Evolutionary conservation across 2,329 filamentous ascomycete genomes (phyloP).

Genomic region (Xylariaceae sp.): DNA sequence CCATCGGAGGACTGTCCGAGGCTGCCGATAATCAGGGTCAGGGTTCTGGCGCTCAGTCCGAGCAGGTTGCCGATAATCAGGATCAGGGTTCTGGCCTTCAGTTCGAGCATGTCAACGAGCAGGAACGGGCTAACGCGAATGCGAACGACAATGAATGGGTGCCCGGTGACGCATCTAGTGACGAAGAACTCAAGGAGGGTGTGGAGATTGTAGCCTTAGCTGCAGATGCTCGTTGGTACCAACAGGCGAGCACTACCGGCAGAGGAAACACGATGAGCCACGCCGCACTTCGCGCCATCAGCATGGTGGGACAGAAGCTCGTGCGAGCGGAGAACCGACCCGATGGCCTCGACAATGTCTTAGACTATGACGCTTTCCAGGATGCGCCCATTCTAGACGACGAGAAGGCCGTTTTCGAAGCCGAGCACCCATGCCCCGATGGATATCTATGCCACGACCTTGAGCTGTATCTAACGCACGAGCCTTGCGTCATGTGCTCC

Average conservation of each 20-base stretch:
- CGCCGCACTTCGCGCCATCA: conserved; percentile 71
- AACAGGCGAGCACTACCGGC: conserved; percentile 42
- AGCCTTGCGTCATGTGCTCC: conserved; percentile 93
- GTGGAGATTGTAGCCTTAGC: conserved; percentile 64
- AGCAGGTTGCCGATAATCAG: neutral
- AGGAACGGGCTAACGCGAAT: neutral
- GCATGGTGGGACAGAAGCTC: conserved; percentile 69
- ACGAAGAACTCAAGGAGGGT: conserved; percentile 30
- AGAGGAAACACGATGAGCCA: conserved; percentile 73
- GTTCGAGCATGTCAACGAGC: too few relatives aligned
- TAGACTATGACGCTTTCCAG: conserved; percentile 59
- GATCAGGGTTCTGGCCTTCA: neutral
- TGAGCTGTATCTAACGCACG: conserved; percentile 90
- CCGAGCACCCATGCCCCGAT: conserved; percentile 62
- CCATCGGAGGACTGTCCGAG: conserved; percentile 1
- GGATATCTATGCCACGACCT: conserved; percentile 93
- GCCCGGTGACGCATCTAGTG: conserved; percentile 12
- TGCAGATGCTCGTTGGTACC: conserved; percentile 68
- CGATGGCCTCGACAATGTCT: conserved; percentile 35
- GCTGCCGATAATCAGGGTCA: neutral
- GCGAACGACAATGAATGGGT: conserved; percentile 4
- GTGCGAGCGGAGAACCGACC: conserved; percentile 50
- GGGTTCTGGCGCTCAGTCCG: too few relatives aligned
- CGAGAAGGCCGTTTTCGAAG: conserved; percentile 57
- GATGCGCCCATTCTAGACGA: conserved; percentile 63